phyloP scores from a whole-genome alignment of 108 stramenopile genomes.

The Cyclotella sp. region DNA sequence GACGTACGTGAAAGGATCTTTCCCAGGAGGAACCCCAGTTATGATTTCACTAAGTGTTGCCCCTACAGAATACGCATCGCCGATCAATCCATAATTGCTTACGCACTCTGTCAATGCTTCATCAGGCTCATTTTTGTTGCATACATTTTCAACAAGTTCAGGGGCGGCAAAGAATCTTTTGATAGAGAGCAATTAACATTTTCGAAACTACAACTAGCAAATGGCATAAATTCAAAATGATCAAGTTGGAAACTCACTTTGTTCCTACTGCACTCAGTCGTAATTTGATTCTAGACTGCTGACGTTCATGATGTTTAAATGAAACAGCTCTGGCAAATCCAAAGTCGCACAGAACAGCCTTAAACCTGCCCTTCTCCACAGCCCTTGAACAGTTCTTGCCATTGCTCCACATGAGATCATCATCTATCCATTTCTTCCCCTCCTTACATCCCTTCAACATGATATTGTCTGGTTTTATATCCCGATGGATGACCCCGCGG shows the following conservation, averaged over 20 bases:
- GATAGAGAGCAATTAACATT: neutral
- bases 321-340: constrained; percentile 79
- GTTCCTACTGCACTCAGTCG: constrained; percentile 78
- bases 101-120: constrained; percentile 75
- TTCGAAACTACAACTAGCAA: neutral
- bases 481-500: constrained; percentile 82
- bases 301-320: constrained; percentile 55
- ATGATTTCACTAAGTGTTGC: constrained; percentile 75
- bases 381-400: constrained; percentile 47
- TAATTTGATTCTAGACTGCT: constrained; percentile 21
- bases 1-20: constrained; percentile 28
- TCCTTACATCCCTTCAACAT: constrained; percentile 51
- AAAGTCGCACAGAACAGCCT: constrained; percentile 77
- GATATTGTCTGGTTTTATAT: constrained; percentile 84
- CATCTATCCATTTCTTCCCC: constrained; percentile 15
- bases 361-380: constrained; percentile 61
- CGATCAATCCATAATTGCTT: constrained; percentile 84
- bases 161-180: constrained; percentile 72
- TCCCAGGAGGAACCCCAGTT: constrained; percentile 85
- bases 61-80: constrained; percentile 87
- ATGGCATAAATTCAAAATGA: neutral
- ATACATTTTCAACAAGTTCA: constrained; percentile 68
- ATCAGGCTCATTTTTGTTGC: constrained; percentile 51
- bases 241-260: constrained; percentile 18
- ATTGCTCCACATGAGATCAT: constrained; percentile 70